These are phyloP conservation scores for Omphalotus olearius DNA, from an alignment of 1,284 basidiomycete species.

Conservation along the genomic window DNA sequence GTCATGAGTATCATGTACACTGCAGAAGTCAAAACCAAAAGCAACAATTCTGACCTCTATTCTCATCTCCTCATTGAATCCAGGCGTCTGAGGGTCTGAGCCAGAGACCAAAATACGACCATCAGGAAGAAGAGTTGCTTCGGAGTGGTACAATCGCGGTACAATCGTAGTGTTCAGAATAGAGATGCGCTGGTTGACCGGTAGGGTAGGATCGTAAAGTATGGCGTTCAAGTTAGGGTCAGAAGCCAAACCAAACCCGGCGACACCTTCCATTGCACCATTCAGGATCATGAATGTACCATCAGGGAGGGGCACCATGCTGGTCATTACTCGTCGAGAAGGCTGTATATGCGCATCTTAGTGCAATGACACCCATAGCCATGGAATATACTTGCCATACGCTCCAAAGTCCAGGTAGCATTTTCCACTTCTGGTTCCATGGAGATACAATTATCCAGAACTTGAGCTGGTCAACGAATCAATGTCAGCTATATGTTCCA, in stretches of 20 bases:
- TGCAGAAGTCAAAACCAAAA: slow-evolving; percentile 16
- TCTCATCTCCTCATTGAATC: slow-evolving; percentile 66
- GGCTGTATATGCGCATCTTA: slow-evolving; percentile 38
- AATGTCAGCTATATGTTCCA: not conserved
- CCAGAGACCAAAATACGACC: slow-evolving; percentile 66
- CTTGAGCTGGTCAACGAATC: slow-evolving; percentile 21
- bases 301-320: slow-evolving; percentile 68
- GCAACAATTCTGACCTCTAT: slow-evolving; percentile 41
- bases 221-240: slow-evolving; percentile 63
- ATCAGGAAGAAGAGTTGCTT: slow-evolving; percentile 61
- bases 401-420: slow-evolving; percentile 62
- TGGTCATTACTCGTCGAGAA: slow-evolving; percentile 70
- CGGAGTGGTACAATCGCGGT: slow-evolving; percentile 80
- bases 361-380: not conserved
- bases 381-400: slow-evolving; percentile 52
- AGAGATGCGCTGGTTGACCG: slow-evolving; percentile 60
- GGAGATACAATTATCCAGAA: slow-evolving; percentile 67
- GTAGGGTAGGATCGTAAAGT: slow-evolving; percentile 62
- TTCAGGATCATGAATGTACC: slow-evolving; percentile 74
- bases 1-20: slow-evolving; percentile 16
- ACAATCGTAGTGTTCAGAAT: slow-evolving; percentile 69
- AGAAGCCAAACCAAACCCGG: slow-evolving; percentile 66
- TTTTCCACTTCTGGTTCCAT: slow-evolving; percentile 58
- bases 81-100: slow-evolving; percentile 59
- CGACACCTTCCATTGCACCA: slow-evolving; percentile 62